Conservation (phyloP, 371 early-diverging fungal genomes). For the Haplosporangium sp. region DNA sequence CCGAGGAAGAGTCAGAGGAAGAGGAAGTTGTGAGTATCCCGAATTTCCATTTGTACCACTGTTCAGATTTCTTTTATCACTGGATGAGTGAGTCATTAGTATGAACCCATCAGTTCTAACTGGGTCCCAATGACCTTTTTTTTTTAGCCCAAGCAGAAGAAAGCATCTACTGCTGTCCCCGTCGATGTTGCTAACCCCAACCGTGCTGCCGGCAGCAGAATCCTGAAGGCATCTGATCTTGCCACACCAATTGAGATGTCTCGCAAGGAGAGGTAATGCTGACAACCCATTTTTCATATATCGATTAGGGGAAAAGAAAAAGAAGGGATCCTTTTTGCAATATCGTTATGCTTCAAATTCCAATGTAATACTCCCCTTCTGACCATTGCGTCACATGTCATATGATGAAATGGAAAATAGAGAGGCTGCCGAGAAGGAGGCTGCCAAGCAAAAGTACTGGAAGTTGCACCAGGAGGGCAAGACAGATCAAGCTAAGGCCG, state of each 20-base stretch:
- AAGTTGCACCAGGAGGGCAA: constrained; percentile 76
- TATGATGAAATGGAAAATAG: constrained; percentile 26
- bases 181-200: constrained; percentile 62
- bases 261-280: constrained; percentile 58
- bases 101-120: background rate
- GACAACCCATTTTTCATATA: background rate
- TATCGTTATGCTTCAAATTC: background rate
- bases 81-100: no score
- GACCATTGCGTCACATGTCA: background rate
- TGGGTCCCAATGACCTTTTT: background rate
- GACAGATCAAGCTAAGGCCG: constrained; percentile 77
- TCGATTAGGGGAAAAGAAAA: background rate
- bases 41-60: background rate
- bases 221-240: constrained; percentile 62
- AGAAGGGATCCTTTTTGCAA: background rate
- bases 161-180: constrained; percentile 19
- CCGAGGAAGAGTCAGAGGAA: constrained; percentile 51
- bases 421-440: constrained; percentile 69
- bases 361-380: background rate
- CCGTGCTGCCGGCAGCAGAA: constrained; percentile 51
- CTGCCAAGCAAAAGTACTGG: constrained; percentile 67
- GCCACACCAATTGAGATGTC: constrained; percentile 59
- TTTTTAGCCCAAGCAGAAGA: constrained; percentile 19
- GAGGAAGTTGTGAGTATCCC: constrained; percentile 21
- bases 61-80: no score